These are phyloP conservation scores for Yueomyces sp. DNA, from an alignment of 805 yeast genomes.

Conservation along the genomic window DNA sequence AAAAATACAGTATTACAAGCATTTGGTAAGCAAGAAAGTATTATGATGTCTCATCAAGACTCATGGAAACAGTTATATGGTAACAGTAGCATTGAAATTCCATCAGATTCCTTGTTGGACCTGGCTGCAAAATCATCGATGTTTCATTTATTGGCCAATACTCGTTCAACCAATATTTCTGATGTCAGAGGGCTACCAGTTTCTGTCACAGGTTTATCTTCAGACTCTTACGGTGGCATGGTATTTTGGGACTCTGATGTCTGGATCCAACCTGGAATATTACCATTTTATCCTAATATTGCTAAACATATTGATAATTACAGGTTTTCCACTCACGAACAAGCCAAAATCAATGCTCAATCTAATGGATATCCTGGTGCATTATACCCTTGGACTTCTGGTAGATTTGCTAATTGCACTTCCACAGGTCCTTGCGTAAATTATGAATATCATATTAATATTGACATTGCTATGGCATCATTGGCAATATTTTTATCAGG, in stretches of 20 bases:
- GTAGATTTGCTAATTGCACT: constrained; percentile 73
- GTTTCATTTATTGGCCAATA: constrained; percentile 58
- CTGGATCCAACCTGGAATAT: constrained; percentile 65
- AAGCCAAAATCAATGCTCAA: constrained; percentile 49
- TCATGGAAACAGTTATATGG: constrained; percentile 45
- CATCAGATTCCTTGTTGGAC: constrained; percentile 44
- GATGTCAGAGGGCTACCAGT: constrained; percentile 47
- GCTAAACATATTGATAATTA: constrained; percentile 50
- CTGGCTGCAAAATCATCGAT: constrained; percentile 57
- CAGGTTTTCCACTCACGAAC: constrained; percentile 44
- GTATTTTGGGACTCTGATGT: constrained; percentile 83
- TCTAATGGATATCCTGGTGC: constrained; percentile 40
- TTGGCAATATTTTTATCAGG: constrained; percentile 56
- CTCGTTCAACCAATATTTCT: constrained; percentile 33
- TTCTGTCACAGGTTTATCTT: constrained; percentile 60
- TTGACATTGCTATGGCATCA: constrained; percentile 58
- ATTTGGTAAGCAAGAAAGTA: constrained; percentile 15
- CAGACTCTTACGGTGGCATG: constrained; percentile 79
- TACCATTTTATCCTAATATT: constrained; percentile 53
- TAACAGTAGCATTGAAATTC: constrained; percentile 39
- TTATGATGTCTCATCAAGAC: constrained; percentile 29
- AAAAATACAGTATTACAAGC: constrained; percentile 25
- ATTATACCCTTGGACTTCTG: constrained; percentile 76
- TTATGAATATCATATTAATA: constrained; percentile 71
- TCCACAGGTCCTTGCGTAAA: constrained; percentile 76